These are phyloP conservation scores for Sarcocystis neurona DNA, from an alignment of 169 alveolate genomes.

Conservation along the genomic window DNA sequence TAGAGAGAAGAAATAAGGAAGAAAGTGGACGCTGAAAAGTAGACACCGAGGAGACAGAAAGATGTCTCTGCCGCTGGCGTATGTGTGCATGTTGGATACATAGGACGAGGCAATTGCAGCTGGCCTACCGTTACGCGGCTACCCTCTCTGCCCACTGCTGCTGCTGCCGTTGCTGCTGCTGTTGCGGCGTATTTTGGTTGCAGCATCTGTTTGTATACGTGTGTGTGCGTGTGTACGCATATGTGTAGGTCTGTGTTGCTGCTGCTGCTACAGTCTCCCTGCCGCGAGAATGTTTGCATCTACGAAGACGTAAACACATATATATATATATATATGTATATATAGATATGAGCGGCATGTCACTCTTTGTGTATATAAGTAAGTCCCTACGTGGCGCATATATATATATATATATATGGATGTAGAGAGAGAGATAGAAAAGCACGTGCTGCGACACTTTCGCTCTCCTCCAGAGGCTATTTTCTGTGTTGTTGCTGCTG, in stretches of 20 bases:
- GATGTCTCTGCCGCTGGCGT: too few relatives aligned
- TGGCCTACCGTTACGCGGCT: too few relatives aligned
- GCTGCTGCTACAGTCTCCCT: not conserved
- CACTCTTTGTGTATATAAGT: not conserved
- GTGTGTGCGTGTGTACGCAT: not conserved
- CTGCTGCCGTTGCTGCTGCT: conserved; percentile 4
- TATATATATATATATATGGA: not conserved
- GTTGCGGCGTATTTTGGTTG: not conserved
- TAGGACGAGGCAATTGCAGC: too few relatives aligned
- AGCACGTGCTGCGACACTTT: not conserved
- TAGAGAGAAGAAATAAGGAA: too few relatives aligned
- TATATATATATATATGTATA: not conserved
- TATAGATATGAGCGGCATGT: not conserved
- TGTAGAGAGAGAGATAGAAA: not conserved
- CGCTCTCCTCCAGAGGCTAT: too few relatives aligned
- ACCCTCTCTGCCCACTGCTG: not conserved
- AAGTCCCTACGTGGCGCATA: not conserved
- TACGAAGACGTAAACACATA: not conserved
- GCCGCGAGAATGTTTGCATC: not conserved
- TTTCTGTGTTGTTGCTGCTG: too few relatives aligned
- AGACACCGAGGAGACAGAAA: too few relatives aligned
- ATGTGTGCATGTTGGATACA: too few relatives aligned
- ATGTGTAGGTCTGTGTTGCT: not conserved
- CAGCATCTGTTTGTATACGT: not conserved
- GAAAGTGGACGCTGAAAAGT: too few relatives aligned